These are phyloP conservation scores for Yamadazyma aaseri DNA, from an alignment of 1,139 yeast species.

Conservation along the genomic window DNA sequence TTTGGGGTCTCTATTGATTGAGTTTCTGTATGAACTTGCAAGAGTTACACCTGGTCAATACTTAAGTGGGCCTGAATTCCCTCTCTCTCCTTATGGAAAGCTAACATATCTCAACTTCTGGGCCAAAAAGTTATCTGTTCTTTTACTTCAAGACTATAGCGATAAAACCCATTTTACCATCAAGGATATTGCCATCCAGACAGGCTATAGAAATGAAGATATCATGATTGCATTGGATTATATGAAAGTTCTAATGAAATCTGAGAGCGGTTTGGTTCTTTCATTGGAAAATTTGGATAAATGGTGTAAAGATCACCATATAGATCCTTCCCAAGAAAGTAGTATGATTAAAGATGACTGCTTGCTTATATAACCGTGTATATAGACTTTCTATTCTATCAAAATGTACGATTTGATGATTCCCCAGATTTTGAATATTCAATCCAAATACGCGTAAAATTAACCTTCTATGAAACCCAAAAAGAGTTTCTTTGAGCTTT, in stretches of 20 bases:
- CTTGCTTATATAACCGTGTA: slow-evolving; percentile 20
- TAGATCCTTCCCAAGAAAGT: slow-evolving; percentile 24
- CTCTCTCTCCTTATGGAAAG: slow-evolving; percentile 79
- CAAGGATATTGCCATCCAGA: slow-evolving; percentile 50
- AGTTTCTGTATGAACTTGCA: slow-evolving; percentile 78
- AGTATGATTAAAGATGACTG: slow-evolving; percentile 28
- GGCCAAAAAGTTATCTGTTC: slow-evolving; percentile 46
- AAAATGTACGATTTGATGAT: neutral
- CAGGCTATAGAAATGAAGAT: slow-evolving; percentile 75
- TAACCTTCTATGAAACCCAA: no score
- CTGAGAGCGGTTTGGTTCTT: slow-evolving; percentile 17
- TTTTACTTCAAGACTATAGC: slow-evolving; percentile 8
- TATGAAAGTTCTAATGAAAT: slow-evolving; percentile 48
- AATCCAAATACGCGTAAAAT: no score
- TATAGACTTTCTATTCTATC: no score
- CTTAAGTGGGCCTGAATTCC: slow-evolving; percentile 88
- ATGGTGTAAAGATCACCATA: slow-evolving; percentile 29
- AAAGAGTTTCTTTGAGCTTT: slow-evolving; percentile 6
- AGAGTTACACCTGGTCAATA: slow-evolving; percentile 44
- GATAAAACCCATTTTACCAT: slow-evolving; percentile 34
- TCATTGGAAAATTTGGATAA: slow-evolving; percentile 22
- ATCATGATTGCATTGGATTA: slow-evolving; percentile 60
- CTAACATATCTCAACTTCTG: slow-evolving; percentile 75
- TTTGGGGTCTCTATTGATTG: slow-evolving; percentile 76
- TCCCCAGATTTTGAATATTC: neutral